A percentile compares a stretch with the other conserved stretches of the same genome.
Conservation (phyloP, 805 yeast species). For the Cyberlindnera mycetangii region DNA sequence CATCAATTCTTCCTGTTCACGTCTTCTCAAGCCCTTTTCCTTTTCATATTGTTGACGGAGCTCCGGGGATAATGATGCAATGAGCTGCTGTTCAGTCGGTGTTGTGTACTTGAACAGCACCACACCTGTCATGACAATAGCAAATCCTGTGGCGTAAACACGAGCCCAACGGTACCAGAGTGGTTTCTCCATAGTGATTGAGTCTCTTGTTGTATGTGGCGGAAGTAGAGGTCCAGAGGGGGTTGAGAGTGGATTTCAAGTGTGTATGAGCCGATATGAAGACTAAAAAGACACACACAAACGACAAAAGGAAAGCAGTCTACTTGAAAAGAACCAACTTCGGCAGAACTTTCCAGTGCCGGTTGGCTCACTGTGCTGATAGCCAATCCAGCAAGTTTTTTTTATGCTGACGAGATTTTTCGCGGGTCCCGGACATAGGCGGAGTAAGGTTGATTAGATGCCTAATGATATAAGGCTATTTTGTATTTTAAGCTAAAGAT, state of each 20-base stretch:
- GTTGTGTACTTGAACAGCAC: slow-evolving; percentile 68
- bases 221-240: neutral
- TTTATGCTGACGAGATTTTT: slow-evolving; percentile 12
- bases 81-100: slow-evolving; percentile 81
- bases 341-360: too few species aligned
- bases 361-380: too few species aligned
- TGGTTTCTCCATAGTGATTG: slow-evolving; percentile 32
- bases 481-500: too few species aligned
- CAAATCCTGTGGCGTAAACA: slow-evolving; percentile 58
- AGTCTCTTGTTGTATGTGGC: neutral
- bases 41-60: slow-evolving; percentile 70
- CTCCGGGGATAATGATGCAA: slow-evolving; percentile 78
- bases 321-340: too few species aligned
- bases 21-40: slow-evolving; percentile 56
- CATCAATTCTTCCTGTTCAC: slow-evolving; percentile 70
- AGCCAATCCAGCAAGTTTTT: slow-evolving; percentile 14
- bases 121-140: slow-evolving; percentile 71
- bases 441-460: neutral
- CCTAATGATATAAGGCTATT: too few species aligned
- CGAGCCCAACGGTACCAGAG: slow-evolving; percentile 59
- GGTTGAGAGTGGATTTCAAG: too few species aligned
- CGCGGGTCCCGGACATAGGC: neutral
- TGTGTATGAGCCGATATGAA: neutral
- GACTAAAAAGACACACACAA: neutral
- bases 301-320: too few species aligned